Evolutionary conservation across 768 basidiomycete genomes (phyloP), one percentile per base, ranked within the genome.

Genomic region (Clavulina sp.): DNA sequence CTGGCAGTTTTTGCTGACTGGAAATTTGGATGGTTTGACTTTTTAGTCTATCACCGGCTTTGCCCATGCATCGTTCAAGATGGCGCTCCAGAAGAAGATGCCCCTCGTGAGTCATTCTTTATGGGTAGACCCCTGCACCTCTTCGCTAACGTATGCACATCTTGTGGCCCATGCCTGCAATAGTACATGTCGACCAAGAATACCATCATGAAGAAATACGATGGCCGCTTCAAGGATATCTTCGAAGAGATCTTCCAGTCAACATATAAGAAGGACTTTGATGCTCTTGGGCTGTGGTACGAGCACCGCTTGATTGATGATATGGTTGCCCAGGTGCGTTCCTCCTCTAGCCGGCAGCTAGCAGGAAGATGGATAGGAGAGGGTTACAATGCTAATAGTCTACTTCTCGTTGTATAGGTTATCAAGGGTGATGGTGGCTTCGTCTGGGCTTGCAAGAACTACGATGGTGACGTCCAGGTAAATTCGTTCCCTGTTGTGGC

Each of bases 241-340:
- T 95, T 99, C 80, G 80, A 96, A 65, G 89, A 95, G 61, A 81
- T 96, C 60, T 99, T 88, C 64, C 86, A 93, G 4, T 60, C 70
- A 7, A 66, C 78, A 52, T 91, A 89, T 73, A 81, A 81, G 63
- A 54, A 70, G 1, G 68, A 70, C 50, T 91, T 82, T 60, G 79
- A 87, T 55, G 72, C 68, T 9, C 68, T 70, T 4, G 80, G 78
- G 5, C 81, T 86, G 59, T 87, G 84, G 70, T 89, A 89, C 63
- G 95, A 97, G 69, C 95, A 99, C 68, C 84, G 95, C 31, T 77
- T 93, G 44, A 92, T 92, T 65, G 88, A 91, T 65, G 88, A 93
- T 69, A 95, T 96, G 92, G 92, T 97, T 47, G 95, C 95, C 4
- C 93, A 97, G 63, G n/a, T n/a, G n/a, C n/a, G n/a, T n/a, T n/a